Evolutionary conservation across 352 stramenopile genomes (phyloP).

Genomic region (Lagenidium sp.): DNA sequence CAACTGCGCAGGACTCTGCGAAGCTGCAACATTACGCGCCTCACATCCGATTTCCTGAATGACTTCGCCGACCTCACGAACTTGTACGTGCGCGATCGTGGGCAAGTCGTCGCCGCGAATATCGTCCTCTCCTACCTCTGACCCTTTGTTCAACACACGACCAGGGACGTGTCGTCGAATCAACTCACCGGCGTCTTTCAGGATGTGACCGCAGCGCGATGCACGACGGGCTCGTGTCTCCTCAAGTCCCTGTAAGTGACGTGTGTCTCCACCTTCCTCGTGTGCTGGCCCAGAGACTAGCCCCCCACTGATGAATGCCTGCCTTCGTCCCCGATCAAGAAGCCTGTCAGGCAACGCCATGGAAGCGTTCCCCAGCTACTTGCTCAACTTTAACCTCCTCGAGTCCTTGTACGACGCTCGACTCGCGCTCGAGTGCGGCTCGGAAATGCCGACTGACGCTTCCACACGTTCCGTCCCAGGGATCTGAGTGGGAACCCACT

Average conservation of each 20-base stretch:
- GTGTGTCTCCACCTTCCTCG: no score
- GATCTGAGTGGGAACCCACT: slow-evolving; percentile 1
- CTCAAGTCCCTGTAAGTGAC: slow-evolving; percentile 24
- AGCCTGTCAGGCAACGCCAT: not conserved
- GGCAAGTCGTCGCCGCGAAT: not conserved
- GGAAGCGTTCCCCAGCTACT: not conserved
- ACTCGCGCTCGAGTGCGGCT: not conserved
- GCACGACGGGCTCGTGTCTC: slow-evolving; percentile 13
- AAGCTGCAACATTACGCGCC: slow-evolving; percentile 35
- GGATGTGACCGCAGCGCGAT: slow-evolving; percentile 11
- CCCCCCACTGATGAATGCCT: no score
- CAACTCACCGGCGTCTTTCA: slow-evolving; percentile 20
- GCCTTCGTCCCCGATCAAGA: no score
- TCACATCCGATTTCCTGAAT: slow-evolving; percentile 20
- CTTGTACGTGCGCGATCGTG: slow-evolving; percentile 22
- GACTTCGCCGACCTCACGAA: slow-evolving; percentile 16
- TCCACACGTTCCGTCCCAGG: no score
- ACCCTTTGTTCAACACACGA: not conserved
- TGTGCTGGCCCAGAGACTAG: not conserved
- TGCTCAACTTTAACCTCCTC: not conserved
- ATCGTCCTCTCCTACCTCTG: not conserved
- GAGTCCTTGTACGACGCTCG: not conserved
- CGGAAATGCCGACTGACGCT: not conserved
- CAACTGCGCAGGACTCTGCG: slow-evolving; percentile 19
- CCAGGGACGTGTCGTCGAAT: slow-evolving; percentile 31